Evolutionary conservation across 306 rosid species (phyloP).

Genomic region (Lotus japonicus): DNA sequence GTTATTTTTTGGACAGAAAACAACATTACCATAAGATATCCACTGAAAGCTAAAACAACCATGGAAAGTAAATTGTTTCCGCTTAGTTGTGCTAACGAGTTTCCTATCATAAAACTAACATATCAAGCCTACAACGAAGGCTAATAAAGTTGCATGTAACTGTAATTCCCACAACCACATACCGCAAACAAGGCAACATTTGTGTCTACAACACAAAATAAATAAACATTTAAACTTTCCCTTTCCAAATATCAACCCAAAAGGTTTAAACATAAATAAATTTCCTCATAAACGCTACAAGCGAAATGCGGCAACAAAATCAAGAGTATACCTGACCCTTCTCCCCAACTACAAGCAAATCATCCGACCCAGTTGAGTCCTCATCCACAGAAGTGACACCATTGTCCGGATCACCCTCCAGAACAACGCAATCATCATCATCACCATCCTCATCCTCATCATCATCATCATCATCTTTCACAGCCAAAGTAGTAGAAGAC

Average conservation of each 20-base stretch:
- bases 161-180: background rate
- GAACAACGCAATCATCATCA: constrained; percentile 65
- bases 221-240: background rate
- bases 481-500: constrained; percentile 8
- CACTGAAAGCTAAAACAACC: background rate
- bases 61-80: background rate
- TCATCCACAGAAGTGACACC: constrained; percentile 29
- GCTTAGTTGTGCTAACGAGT: background rate
- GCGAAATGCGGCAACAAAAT: background rate
- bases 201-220: background rate
- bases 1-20: background rate
- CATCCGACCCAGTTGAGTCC: constrained; percentile 41
- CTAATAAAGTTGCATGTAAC: background rate
- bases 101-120: background rate
- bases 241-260: background rate
- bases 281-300: background rate
- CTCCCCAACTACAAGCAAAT: constrained; percentile 62
- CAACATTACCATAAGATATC: background rate
- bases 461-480: constrained; percentile 13
- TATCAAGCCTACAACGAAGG: background rate
- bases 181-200: background rate
- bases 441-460: constrained; percentile 48
- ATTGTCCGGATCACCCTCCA: constrained; percentile 69
- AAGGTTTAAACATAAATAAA: background rate
- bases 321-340: constrained; percentile 62